Percentiles rank a stretch among this genome's conserved stretches.
Conservation (phyloP, 371 early-diverging fungal genomes). For the Circinella umbellata region DNA sequence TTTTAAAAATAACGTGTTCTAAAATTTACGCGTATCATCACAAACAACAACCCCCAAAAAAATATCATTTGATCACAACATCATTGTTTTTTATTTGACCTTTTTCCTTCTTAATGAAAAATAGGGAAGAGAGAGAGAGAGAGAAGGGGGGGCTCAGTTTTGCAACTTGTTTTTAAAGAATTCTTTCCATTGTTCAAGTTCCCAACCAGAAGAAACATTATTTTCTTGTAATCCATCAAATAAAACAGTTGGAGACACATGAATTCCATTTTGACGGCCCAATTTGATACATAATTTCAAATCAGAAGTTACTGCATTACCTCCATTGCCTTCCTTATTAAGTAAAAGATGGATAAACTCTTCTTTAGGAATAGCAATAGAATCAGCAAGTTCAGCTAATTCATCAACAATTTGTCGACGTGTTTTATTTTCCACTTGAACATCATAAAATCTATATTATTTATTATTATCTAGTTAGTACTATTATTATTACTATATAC, state of each 20-base stretch:
- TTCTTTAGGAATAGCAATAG: slow-evolving; percentile 46
- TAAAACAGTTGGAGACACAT: slow-evolving; percentile 79
- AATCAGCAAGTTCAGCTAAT: slow-evolving; percentile 55
- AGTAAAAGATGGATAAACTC: slow-evolving; percentile 49
- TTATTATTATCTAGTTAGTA: neutral
- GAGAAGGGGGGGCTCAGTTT: neutral
- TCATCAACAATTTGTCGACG: slow-evolving; percentile 47
- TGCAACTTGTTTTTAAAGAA: slow-evolving; percentile 51
- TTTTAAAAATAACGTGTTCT: too few species aligned
- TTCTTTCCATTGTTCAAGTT: slow-evolving; percentile 69
- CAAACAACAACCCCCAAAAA: too few species aligned
- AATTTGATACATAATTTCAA: slow-evolving; percentile 72
- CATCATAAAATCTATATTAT: slow-evolving; percentile 68
- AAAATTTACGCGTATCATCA: too few species aligned
- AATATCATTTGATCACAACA: too few species aligned
- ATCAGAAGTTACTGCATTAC: slow-evolving; percentile 69
- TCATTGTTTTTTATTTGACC: too few species aligned
- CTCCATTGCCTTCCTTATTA: slow-evolving; percentile 52
- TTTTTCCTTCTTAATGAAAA: too few species aligned
- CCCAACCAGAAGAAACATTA: slow-evolving; percentile 74
- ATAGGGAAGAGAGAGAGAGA: neutral
- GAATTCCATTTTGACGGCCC: slow-evolving; percentile 76
- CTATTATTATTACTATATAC: too few species aligned
- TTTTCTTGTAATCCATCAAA: slow-evolving; percentile 75
- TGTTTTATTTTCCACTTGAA: slow-evolving; percentile 61